Conservation (phyloP, 1,139 yeast species). For the Geotrichum bryndzae region DNA sequence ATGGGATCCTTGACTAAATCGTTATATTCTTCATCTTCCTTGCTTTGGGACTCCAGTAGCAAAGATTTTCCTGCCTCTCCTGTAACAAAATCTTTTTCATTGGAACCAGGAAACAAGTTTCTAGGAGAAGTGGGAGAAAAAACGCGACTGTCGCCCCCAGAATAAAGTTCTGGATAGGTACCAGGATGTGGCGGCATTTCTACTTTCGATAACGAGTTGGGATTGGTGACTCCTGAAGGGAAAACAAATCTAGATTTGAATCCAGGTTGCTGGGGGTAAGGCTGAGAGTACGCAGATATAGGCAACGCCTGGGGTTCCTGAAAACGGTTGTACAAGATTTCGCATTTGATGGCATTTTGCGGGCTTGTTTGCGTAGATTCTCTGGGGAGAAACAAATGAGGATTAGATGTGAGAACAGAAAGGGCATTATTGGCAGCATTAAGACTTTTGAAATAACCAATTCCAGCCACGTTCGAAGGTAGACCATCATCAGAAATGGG, state of each 20-base stretch:
- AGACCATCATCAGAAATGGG: constrained; percentile 32
- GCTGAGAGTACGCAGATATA: constrained; percentile 7
- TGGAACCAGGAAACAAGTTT: constrained; percentile 25
- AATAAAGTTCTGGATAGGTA: constrained; percentile 15
- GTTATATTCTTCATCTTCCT: constrained; percentile 31
- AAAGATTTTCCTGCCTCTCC: constrained; percentile 30
- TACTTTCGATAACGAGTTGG: constrained; percentile 10
- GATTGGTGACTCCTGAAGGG: constrained; percentile 13
- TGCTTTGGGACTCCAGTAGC: constrained; percentile 30
- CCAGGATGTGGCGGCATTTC: constrained; percentile 21
- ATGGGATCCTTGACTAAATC: constrained; percentile 32
- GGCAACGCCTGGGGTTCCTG: constrained; percentile 3
- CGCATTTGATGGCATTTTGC: constrained; percentile 26
- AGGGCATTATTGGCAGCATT: constrained; percentile 67
- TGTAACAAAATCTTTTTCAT: constrained; percentile 12
- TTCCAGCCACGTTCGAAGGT: constrained; percentile 38
- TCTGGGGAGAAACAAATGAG: constrained; percentile 49
- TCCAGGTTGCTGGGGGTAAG: constrained; percentile 2
- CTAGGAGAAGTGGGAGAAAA: constrained; percentile 32
- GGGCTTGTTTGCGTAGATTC: constrained; percentile 14
- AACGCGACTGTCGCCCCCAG: constrained; percentile 20
- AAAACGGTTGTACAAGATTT: constrained; percentile 22
- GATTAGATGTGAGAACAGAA: constrained; percentile 57
- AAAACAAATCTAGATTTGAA: constrained; percentile 17
- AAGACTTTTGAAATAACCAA: constrained; percentile 60